phyloP scores from a whole-genome alignment of 2,329 filamentous ascomycete genomes.

The Penicillium occitanis region DNA sequence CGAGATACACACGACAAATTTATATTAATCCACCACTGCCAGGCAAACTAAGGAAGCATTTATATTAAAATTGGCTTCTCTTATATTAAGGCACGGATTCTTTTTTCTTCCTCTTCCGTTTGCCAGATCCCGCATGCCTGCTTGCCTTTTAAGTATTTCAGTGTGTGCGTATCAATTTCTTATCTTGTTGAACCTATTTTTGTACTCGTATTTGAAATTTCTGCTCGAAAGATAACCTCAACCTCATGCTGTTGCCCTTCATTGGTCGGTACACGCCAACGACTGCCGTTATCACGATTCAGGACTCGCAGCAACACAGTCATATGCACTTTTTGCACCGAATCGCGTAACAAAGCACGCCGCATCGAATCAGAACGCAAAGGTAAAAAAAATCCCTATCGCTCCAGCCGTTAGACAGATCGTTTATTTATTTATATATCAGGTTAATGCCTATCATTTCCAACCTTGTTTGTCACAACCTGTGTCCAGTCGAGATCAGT shows the following conservation, averaged over 20 bases:
- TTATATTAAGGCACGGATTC: not conserved
- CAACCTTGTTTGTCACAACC: not conserved
- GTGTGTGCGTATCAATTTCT: not conserved
- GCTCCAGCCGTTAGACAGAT: not conserved
- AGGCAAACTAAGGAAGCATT: not conserved
- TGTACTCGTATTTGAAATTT: not conserved
- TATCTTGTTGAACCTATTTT: not conserved
- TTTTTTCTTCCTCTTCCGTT: not conserved
- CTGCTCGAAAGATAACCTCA: not conserved
- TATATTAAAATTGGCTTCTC: conserved; percentile 1
- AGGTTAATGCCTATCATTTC: conserved; percentile 4
- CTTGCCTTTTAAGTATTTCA: not conserved
- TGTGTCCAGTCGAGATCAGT: conserved; percentile 5
- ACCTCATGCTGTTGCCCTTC: not conserved
- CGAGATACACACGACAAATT: not conserved
- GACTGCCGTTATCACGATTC: not conserved
- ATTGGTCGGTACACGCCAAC: conserved; percentile 1
- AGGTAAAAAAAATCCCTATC: not conserved
- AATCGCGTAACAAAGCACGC: conserved; percentile 3
- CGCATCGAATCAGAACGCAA: not conserved
- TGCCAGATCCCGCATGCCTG: not conserved
- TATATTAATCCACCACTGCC: conserved; percentile 3
- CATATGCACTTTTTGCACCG: not conserved
- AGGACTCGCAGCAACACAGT: not conserved
- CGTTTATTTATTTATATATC: not conserved